A percentile compares a stretch with the other conserved stretches of the same genome.
phyloP scores from a whole-genome alignment of 768 basidiomycete species.

The Asterophora parasitica region DNA sequence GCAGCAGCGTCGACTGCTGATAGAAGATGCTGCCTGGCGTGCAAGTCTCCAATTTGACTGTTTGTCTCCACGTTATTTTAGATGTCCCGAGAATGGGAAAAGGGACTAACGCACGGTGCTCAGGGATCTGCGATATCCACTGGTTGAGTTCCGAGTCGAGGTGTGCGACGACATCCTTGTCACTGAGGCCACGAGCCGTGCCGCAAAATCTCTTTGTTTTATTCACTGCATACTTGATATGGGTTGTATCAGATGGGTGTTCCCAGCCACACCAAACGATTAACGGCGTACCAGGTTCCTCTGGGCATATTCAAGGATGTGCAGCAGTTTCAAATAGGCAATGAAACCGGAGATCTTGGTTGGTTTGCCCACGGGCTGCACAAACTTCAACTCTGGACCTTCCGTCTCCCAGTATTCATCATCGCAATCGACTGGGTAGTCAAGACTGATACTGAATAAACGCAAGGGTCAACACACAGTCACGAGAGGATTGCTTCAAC shows the following conservation, averaged over 20 bases:
- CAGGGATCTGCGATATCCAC: slow-evolving; percentile 69
- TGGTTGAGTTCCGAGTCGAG: slow-evolving; percentile 72
- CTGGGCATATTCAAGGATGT: slow-evolving; percentile 59
- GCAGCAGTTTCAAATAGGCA: slow-evolving; percentile 48
- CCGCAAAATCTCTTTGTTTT: slow-evolving; percentile 6
- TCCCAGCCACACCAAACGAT: not conserved
- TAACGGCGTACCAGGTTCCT: slow-evolving; percentile 51
- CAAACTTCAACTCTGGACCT: slow-evolving; percentile 45
- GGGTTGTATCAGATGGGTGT: not conserved
- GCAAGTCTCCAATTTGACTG: slow-evolving; percentile 34
- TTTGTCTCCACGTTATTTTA: not conserved
- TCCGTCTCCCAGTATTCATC: slow-evolving; percentile 67
- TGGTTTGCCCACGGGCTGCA: slow-evolving; percentile 58
- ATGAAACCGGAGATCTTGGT: slow-evolving; percentile 54
- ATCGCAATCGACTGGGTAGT: slow-evolving; percentile 55
- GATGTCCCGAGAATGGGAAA: slow-evolving; percentile 32
- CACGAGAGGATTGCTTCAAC: not conserved
- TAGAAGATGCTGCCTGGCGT: slow-evolving; percentile 35
- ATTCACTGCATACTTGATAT: slow-evolving; percentile 14
- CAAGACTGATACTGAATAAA: slow-evolving; percentile 60
- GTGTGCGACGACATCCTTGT: slow-evolving; percentile 61
- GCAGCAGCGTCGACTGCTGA: slow-evolving; percentile 53
- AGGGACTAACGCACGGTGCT: slow-evolving; percentile 45
- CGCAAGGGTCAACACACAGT: not conserved
- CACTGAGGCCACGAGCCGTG: slow-evolving; percentile 1